Percentiles rank a stretch among this genome's conserved stretches.
phyloP scores from a whole-genome alignment of 2,329 filamentous ascomycete genomes.

The Colletotrichum sojae region DNA sequence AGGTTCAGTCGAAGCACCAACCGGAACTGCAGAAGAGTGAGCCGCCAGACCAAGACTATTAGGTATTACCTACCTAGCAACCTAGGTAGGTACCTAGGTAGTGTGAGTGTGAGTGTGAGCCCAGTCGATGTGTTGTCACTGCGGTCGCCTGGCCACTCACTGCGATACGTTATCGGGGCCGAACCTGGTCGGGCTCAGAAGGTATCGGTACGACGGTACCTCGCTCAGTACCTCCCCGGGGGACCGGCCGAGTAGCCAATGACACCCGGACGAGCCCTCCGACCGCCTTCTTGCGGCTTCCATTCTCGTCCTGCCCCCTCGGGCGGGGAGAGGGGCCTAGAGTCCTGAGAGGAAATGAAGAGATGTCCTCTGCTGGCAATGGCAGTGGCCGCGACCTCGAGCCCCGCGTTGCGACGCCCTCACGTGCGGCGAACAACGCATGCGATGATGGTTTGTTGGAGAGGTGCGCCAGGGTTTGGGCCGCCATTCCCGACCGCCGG shows the following conservation, averaged over 20 bases:
- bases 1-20: conserved; percentile 34
- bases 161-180: neutral
- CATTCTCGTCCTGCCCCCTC: neutral
- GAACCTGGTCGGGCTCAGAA: conserved; percentile 16
- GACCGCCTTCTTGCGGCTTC: conserved; percentile 37
- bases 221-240: too few species aligned
- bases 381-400: conserved; percentile 2
- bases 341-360: too few species aligned
- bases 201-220: conserved; percentile 12
- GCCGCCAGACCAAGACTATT: conserved; percentile 8
- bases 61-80: too few species aligned
- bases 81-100: too few species aligned
- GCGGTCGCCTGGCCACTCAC: conserved; percentile 18
- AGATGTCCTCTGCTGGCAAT: too few species aligned
- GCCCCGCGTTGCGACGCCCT: conserved; percentile 34
- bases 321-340: too few species aligned
- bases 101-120: too few species aligned
- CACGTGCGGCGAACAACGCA: conserved; percentile 34
- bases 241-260: conserved; percentile 15
- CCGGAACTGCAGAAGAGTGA: conserved; percentile 30
- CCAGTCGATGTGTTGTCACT: conserved; percentile 35
- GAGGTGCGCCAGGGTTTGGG: conserved; percentile 26
- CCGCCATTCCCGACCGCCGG: conserved; percentile 31
- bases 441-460: conserved; percentile 17
- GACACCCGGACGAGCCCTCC: neutral